Conservation (phyloP, 78 protist genomes). For the Dictyostelium brefeldianum region DNA sequence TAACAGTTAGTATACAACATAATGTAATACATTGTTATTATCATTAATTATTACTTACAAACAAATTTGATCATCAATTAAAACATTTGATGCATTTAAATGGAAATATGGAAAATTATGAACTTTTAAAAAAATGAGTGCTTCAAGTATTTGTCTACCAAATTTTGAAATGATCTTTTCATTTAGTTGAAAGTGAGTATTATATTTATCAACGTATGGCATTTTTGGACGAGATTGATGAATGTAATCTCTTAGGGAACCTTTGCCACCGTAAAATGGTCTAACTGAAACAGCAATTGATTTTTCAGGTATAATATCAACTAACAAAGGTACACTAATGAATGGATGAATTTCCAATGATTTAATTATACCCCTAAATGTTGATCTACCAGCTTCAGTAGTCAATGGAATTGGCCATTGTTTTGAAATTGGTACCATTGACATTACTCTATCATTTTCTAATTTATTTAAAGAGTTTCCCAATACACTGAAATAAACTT, state of each 20-base stretch:
- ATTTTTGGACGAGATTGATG: constrained; percentile 58
- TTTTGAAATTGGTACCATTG: constrained; percentile 50
- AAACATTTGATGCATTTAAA: constrained; percentile 48
- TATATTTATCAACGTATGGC: constrained; percentile 36
- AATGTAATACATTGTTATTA: no score
- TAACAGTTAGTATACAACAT: background rate
- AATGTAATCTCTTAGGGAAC: constrained; percentile 64
- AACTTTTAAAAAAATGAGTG: constrained; percentile 35
- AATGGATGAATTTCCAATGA: constrained; percentile 75
- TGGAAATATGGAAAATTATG: constrained; percentile 59
- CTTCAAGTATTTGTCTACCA: constrained; percentile 74
- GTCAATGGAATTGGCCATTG: constrained; percentile 62
- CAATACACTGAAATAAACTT: constrained; percentile 30
- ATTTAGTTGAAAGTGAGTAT: constrained; percentile 18
- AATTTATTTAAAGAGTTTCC: constrained; percentile 4
- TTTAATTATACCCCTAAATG: constrained; percentile 27
- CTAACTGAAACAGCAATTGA: constrained; percentile 21
- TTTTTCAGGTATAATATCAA: constrained; percentile 52
- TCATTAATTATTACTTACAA: no score
- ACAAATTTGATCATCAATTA: constrained; percentile 44
- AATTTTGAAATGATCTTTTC: constrained; percentile 49
- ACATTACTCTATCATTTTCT: constrained; percentile 54
- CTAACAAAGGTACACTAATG: constrained; percentile 53
- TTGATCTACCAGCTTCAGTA: constrained; percentile 40
- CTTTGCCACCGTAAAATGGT: constrained; percentile 44